Evolutionary conservation across 805 yeast genomes (phyloP).

Genomic region (Suhomyces pyralidae): DNA sequence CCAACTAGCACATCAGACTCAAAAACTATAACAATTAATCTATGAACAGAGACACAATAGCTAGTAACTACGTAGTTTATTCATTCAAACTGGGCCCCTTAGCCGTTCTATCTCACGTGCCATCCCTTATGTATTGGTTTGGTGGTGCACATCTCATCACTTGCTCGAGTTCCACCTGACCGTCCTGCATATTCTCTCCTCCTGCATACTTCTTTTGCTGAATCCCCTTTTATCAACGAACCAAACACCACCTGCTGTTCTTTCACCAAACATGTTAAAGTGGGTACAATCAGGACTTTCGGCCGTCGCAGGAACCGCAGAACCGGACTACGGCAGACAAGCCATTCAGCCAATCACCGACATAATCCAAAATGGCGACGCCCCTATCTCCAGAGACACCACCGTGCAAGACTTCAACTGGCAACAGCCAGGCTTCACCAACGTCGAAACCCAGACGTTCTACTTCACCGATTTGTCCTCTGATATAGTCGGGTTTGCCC

Average conservation of each 20-base stretch:
- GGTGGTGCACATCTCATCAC: background rate
- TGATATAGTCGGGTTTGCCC: constrained; percentile 83
- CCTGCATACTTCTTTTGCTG: background rate
- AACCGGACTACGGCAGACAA: constrained; percentile 93
- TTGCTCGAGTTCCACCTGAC: background rate
- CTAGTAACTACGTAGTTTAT: no score
- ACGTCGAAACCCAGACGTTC: constrained; percentile 94
- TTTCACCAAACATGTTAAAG: constrained; percentile 52
- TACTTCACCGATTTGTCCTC: constrained; percentile 66
- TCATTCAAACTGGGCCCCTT: no score
- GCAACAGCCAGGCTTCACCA: constrained; percentile 72
- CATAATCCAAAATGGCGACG: constrained; percentile 40
- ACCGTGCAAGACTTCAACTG: constrained; percentile 70
- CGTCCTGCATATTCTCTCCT: background rate
- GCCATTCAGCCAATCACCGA: constrained; percentile 84
- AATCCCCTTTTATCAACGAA: background rate
- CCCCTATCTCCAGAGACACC: constrained; percentile 51
- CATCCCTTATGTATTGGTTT: background rate
- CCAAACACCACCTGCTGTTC: background rate
- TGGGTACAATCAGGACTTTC: constrained; percentile 86
- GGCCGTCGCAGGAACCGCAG: constrained; percentile 96
- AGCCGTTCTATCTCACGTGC: no score
- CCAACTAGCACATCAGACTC: no score
- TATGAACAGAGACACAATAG: no score
- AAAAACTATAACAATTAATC: no score